Conservation (phyloP, 371 early-diverging fungal species). For the Mortierella sp. region DNA sequence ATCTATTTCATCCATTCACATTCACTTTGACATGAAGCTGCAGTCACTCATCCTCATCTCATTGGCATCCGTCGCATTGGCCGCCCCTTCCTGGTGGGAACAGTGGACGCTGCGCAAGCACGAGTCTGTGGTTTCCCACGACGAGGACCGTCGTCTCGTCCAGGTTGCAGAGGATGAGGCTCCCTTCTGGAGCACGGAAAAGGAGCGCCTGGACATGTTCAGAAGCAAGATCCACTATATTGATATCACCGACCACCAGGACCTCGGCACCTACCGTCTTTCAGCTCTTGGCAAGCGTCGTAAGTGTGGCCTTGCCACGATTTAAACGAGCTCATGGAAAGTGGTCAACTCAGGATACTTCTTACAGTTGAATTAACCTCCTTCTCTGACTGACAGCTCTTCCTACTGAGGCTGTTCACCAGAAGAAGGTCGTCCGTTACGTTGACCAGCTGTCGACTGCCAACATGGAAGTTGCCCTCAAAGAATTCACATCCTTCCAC, state of each 20-base stretch:
- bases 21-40: slow-evolving; percentile 23
- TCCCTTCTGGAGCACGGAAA: slow-evolving; percentile 73
- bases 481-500: slow-evolving; percentile 81
- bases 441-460: slow-evolving; percentile 68
- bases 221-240: slow-evolving; percentile 78
- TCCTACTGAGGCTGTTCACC: slow-evolving; percentile 58
- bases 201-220: slow-evolving; percentile 74
- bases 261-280: slow-evolving; percentile 19
- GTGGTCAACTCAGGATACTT: not conserved
- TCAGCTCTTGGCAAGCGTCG: slow-evolving; percentile 28
- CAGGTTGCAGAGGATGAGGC: slow-evolving; percentile 58
- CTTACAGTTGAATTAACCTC: not conserved
- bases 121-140: slow-evolving; percentile 17
- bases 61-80: slow-evolving; percentile 44
- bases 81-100: slow-evolving; percentile 55
- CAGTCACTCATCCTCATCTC: slow-evolving; percentile 46
- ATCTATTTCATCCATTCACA: too few relatives aligned
- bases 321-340: too few relatives aligned
- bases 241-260: slow-evolving; percentile 86
- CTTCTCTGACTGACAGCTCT: slow-evolving; percentile 51
- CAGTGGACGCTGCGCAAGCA: slow-evolving; percentile 41
- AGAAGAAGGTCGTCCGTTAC: slow-evolving; percentile 67
- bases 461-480: slow-evolving; percentile 72
- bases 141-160: slow-evolving; percentile 51
- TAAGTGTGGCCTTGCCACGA: too few relatives aligned